Conservation (phyloP, 2,329 filamentous ascomycete species). For the Aspergillus hiratsukae region DNA sequence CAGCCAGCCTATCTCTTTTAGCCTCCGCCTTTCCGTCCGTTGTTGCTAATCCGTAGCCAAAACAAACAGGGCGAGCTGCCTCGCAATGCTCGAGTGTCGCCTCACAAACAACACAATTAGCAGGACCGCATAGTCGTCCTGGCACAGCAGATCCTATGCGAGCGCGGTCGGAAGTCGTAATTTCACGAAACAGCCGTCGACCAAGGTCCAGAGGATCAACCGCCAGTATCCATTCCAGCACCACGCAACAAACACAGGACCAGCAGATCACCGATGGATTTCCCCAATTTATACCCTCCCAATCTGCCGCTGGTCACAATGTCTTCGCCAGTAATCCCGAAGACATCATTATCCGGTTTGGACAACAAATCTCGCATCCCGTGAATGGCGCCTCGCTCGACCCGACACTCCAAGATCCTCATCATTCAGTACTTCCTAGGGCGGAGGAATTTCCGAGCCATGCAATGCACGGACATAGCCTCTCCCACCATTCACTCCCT, state of each 20-base stretch:
- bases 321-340: conserved; percentile 39
- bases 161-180: conserved; percentile 37
- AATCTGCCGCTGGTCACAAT: conserved; percentile 29
- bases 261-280: conserved; percentile 38
- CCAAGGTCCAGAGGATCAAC: conserved; percentile 45
- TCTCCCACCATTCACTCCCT: conserved; percentile 34
- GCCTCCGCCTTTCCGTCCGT: background rate
- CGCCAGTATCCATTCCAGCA: conserved; percentile 45
- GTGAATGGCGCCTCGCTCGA: conserved; percentile 33
- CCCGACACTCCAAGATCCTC: conserved; percentile 34
- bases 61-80: conserved; percentile 29
- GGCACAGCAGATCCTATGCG: conserved; percentile 39
- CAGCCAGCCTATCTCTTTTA: conserved; percentile 1
- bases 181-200: conserved; percentile 38
- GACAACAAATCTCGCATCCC: conserved; percentile 39
- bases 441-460: conserved; percentile 36
- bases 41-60: conserved; percentile 13
- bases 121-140: conserved; percentile 35
- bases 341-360: conserved; percentile 44
- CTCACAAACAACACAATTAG: conserved; percentile 36
- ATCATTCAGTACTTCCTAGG: conserved; percentile 31
- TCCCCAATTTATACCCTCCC: conserved; percentile 35
- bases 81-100: conserved; percentile 35
- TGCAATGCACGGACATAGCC: conserved; percentile 29
- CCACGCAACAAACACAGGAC: conserved; percentile 41